Percentiles rank a stretch among this genome's conserved stretches.
These are phyloP conservation scores for Trichosporon inkin DNA, from an alignment of 1,284 basidiomycete genomes.

Conservation along the genomic window DNA sequence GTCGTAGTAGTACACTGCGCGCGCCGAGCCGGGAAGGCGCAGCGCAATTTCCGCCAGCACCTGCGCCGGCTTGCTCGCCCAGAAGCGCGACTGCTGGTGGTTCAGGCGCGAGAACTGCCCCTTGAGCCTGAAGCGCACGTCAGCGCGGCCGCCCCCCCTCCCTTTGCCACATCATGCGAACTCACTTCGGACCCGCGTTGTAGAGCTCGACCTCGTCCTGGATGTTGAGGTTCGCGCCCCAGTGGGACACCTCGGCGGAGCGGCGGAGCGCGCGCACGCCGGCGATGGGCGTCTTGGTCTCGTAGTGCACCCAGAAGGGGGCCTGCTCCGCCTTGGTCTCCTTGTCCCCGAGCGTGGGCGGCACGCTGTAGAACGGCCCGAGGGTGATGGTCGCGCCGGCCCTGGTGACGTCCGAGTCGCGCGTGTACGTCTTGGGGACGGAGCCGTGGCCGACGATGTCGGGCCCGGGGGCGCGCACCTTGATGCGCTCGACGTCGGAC, in stretches of 20 bases:
- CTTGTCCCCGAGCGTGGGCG: constrained; percentile 56
- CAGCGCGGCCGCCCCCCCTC: no score
- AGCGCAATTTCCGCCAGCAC: constrained; percentile 63
- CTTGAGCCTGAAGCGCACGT: constrained; percentile 69
- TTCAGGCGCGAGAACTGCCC: constrained; percentile 92
- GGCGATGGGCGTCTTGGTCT: constrained; percentile 71
- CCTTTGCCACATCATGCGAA: no score
- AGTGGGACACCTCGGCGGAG: constrained; percentile 87
- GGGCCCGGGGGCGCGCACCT: constrained; percentile 72
- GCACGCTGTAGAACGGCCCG: constrained; percentile 76
- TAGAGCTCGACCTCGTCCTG: constrained; percentile 79
- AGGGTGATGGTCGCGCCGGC: constrained; percentile 77
- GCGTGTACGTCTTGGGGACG: constrained; percentile 41
- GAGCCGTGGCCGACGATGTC: constrained; percentile 66
- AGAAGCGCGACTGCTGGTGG: constrained; percentile 72
- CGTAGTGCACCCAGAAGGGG: constrained; percentile 70
- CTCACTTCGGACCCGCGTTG: constrained; percentile 83
- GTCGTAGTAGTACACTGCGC: constrained; percentile 82
- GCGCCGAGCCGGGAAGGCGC: constrained; percentile 74
- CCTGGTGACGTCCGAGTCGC: constrained; percentile 57
- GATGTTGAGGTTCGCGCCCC: constrained; percentile 91
- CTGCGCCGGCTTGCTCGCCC: constrained; percentile 62
- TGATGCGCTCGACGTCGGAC: constrained; percentile 75
- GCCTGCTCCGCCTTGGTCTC: constrained; percentile 58
- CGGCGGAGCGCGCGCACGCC: constrained; percentile 70